Conservation (phyloP, 2,329 filamentous ascomycete species). For the Bipolaris bicolor region DNA sequence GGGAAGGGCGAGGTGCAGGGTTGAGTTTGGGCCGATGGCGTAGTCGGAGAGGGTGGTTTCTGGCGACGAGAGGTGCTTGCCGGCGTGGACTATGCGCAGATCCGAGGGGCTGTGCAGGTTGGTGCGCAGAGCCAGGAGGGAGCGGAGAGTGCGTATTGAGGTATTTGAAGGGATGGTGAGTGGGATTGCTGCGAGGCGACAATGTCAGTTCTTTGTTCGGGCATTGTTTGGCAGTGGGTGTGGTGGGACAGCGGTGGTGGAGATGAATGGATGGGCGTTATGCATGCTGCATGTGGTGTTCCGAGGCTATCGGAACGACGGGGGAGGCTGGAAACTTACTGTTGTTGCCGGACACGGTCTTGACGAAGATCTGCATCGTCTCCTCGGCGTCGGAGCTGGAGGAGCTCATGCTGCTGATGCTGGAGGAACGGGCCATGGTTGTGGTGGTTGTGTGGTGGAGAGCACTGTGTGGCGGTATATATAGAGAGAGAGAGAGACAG, state of each 20-base stretch:
- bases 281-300: constrained; percentile 4
- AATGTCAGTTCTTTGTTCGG: constrained; percentile 21
- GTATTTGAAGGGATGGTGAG: constrained; percentile 61
- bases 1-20: constrained; percentile 62
- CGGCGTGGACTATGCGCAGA: constrained; percentile 64
- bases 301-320: constrained; percentile 24
- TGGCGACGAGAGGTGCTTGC: constrained; percentile 59
- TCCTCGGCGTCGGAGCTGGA: constrained; percentile 54
- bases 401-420: constrained; percentile 53
- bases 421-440: constrained; percentile 46
- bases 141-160: constrained; percentile 61
- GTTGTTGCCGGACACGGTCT: constrained; percentile 60
- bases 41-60: constrained; percentile 55
- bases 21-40: constrained; percentile 58
- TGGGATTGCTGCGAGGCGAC: constrained; percentile 58
- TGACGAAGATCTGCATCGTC: constrained; percentile 67
- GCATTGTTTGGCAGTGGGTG: neutral
- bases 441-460: constrained; percentile 17
- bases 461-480: neutral
- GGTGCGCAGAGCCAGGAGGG: constrained; percentile 64
- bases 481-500: neutral
- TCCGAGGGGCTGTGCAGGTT: constrained; percentile 55
- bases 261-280: no score
- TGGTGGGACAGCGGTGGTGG: neutral
- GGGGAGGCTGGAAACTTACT: constrained; percentile 53